Base-by-base conservation (phyloP, 2,329 filamentous ascomycete genomes). In the Cladophialophora chaetospira region DNA sequence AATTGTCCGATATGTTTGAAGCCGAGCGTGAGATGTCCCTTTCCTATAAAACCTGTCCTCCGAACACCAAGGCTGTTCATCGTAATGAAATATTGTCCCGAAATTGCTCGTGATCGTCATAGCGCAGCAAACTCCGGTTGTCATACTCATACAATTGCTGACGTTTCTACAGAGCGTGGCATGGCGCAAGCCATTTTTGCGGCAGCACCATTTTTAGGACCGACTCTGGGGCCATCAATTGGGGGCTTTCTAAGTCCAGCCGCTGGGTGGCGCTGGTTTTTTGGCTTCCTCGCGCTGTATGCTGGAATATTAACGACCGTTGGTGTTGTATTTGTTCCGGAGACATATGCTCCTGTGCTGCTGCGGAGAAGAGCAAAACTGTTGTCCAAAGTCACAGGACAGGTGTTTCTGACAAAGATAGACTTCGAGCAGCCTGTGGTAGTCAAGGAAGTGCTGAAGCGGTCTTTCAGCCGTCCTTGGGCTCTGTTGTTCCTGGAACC, bases 401-500 rank as follows among this genome's bases (percentile, higher is more conserved):
- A 82, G 67, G 70, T 77, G 3, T 86, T 85, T 70, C 72, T 77
- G 35, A 83, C 81, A 52, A 79, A 76, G 60, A 69, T 80, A 55
- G 79, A 83, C 60, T 67, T 69, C 8, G 71, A 75, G 57, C 69
- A 73, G 87, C 3, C 73, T 53, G 60, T 77, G 84, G 69, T 75
- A 77, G 3, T 80, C 77, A 72, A 70, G 23, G 66, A 74, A 28
- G 77, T 81, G 38, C 80, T 87, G 68, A 77, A 77, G 54, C 76
- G 78, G 2, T 78, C 82, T 2, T 73, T 88, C 11, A 76, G 78
- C 44, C 78, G 87, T 1, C 87, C 87, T 1, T 87, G 86, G 84
- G 74, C 85, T 38, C 78, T 90, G 48, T 78, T 90, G 5, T 86
- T 89, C 75, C 75, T 75, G 49, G 87, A 90, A 67, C 87, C 87